Conservation (phyloP, 805 yeast species). For the Starmerella stellata region DNA sequence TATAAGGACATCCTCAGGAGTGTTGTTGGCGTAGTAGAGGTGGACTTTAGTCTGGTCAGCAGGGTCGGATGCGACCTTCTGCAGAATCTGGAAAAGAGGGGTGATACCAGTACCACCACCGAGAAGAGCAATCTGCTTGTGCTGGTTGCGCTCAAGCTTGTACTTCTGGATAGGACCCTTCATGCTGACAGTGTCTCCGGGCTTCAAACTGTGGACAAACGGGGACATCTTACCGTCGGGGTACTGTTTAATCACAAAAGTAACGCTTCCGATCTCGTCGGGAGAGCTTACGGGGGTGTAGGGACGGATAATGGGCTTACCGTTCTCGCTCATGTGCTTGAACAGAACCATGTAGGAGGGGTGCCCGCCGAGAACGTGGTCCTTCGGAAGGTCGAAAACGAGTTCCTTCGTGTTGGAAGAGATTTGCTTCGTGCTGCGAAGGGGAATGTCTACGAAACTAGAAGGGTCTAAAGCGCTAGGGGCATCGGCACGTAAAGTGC, state of each 20-base stretch:
- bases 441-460: slow-evolving; percentile 24
- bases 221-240: slow-evolving; percentile 67
- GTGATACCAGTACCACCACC: slow-evolving; percentile 98
- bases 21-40: slow-evolving; percentile 61
- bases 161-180: slow-evolving; percentile 90
- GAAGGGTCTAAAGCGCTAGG: slow-evolving; percentile 16
- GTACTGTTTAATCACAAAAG: slow-evolving; percentile 69
- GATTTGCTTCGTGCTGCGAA: slow-evolving; percentile 14
- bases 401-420: slow-evolving; percentile 37
- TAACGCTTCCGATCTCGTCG: slow-evolving; percentile 53
- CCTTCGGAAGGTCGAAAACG: slow-evolving; percentile 52
- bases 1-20: slow-evolving; percentile 64
- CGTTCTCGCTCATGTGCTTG: slow-evolving; percentile 68
- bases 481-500: slow-evolving; percentile 17
- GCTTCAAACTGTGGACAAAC: slow-evolving; percentile 52
- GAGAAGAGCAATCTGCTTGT: slow-evolving; percentile 56
- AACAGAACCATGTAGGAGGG: slow-evolving; percentile 67
- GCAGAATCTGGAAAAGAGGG: slow-evolving; percentile 77
- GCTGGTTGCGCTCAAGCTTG: slow-evolving; percentile 77
- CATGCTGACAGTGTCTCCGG: slow-evolving; percentile 67
- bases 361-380: slow-evolving; percentile 54
- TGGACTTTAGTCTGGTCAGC: slow-evolving; percentile 76
- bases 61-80: slow-evolving; percentile 59
- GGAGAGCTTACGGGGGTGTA: slow-evolving; percentile 67
- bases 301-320: slow-evolving; percentile 65